Conservation (phyloP, 1,284 basidiomycete species). For the Malassezia dermatis region DNA sequence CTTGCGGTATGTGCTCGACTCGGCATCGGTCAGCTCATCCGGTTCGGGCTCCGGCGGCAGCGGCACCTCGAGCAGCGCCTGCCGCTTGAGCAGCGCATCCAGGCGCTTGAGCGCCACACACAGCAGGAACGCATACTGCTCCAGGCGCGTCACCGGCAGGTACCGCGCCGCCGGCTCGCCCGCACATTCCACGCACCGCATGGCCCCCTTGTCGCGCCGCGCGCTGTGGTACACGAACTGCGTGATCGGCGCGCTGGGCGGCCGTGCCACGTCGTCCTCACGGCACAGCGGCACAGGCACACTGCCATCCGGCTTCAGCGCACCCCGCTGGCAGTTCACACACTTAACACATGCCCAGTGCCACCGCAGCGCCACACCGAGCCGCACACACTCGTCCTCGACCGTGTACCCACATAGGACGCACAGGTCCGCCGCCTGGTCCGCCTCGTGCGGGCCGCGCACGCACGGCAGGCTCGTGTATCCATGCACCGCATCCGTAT, state of each 20-base stretch:
- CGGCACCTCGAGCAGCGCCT: constrained; percentile 70
- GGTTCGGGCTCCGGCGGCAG: constrained; percentile 1
- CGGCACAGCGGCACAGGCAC: neutral
- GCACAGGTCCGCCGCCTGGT: constrained; percentile 65
- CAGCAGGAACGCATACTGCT: constrained; percentile 93
- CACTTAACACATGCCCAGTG: constrained; percentile 86
- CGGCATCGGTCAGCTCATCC: constrained; percentile 17
- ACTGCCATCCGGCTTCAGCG: constrained; percentile 2
- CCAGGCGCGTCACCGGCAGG: constrained; percentile 79
- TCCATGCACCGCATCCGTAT: constrained; percentile 35
- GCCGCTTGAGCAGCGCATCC: constrained; percentile 79
- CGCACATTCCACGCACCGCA: constrained; percentile 64
- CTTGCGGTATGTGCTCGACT: constrained; percentile 60
- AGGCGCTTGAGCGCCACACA: constrained; percentile 88
- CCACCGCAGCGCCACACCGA: constrained; percentile 91
- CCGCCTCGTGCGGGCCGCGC: constrained; percentile 29
- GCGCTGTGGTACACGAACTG: neutral
- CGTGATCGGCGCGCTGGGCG: neutral
- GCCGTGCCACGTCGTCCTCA: neutral
- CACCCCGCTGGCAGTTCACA: constrained; percentile 55
- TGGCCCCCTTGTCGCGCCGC: constrained; percentile 1
- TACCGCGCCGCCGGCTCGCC: constrained; percentile 53
- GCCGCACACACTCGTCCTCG: constrained; percentile 88
- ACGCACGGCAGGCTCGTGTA: constrained; percentile 38
- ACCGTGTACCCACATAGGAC: constrained; percentile 77